Base-by-base conservation (phyloP, 352 stramenopile species). In the Phytophthora cactorum region DNA sequence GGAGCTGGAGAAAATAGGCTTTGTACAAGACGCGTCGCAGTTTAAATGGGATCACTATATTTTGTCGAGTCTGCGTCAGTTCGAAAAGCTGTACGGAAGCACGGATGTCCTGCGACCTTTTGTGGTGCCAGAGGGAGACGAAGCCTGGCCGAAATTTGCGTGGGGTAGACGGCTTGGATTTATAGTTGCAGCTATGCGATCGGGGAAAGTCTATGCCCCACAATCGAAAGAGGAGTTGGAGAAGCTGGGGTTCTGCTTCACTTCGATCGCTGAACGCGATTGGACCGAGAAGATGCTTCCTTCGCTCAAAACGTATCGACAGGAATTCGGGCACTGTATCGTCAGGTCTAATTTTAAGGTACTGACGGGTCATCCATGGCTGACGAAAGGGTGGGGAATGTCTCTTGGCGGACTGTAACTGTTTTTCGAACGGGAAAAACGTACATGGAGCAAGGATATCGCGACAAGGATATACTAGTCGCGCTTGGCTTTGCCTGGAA, bases 81-180 rank as follows among this genome's bases (percentile, higher is more conserved):
- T 54, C 36, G 4, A 54, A 17, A 54, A 54, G 49, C 7, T 54
- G 5, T 15, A 54, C 28, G 49, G 29, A 4, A 3, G 27, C 49
- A 38, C 28, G 3, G 49, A 54, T 43, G 49, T 54, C 5, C 49
- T 28, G 3, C 0, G 9, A 4, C 15, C 9, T 9, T 54, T 54
- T 39, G 49, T 43, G 14, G 49, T 54, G 29, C 49, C 49, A 14
- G 47, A 53, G n/a, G 47, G 47, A 53, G 47, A 53, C 9, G 47
- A 36, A 39, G 6, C 9, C 4, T 39, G 34, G 34, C 34, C 34
- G 8, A 39, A 39, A 11, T 17, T 27, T 15, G 45, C 45, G 17
- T 52, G 45, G 45, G 45, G 45, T 17, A 32, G 45, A 52, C n/a
- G 10, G 14, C 45, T 52, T 32, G 45, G 45, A 17, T 4, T 15